Evolutionary conservation across 1,284 basidiomycete genomes (phyloP).

Genomic region (Leccinum proximum): DNA sequence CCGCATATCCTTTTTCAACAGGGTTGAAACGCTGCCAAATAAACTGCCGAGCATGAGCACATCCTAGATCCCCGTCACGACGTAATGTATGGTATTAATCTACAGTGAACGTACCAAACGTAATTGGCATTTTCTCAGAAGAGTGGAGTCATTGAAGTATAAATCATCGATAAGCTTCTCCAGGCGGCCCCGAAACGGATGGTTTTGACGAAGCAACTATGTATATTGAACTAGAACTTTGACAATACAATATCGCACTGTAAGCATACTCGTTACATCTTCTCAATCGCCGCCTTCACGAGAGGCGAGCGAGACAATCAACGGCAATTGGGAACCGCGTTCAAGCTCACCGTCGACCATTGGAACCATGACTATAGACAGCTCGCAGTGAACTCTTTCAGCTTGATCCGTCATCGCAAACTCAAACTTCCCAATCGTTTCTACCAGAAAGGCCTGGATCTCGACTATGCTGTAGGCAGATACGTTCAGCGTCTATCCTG

Average conservation of each 20-base stretch:
- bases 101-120: too few relatives aligned
- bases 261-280: background rate
- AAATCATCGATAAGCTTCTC: too few relatives aligned
- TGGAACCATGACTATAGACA: slow-evolving; percentile 43
- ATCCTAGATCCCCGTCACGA: too few relatives aligned
- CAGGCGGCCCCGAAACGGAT: background rate
- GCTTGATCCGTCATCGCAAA: slow-evolving; percentile 39
- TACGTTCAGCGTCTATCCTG: background rate
- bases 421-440: slow-evolving; percentile 47
- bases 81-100: too few relatives aligned
- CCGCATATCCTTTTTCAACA: too few relatives aligned
- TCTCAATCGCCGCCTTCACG: slow-evolving; percentile 24
- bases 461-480: slow-evolving; percentile 36
- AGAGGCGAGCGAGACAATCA: slow-evolving; percentile 39
- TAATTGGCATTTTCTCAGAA: too few relatives aligned
- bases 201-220: background rate
- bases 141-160: too few relatives aligned
- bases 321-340: slow-evolving; percentile 46
- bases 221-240: background rate
- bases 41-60: too few relatives aligned
- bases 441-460: slow-evolving; percentile 47
- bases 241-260: background rate
- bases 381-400: slow-evolving; percentile 37
- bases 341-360: slow-evolving; percentile 43
- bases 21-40: too few relatives aligned